Conservation (phyloP, 441 rosid genomes). For the Erodium texanum region DNA sequence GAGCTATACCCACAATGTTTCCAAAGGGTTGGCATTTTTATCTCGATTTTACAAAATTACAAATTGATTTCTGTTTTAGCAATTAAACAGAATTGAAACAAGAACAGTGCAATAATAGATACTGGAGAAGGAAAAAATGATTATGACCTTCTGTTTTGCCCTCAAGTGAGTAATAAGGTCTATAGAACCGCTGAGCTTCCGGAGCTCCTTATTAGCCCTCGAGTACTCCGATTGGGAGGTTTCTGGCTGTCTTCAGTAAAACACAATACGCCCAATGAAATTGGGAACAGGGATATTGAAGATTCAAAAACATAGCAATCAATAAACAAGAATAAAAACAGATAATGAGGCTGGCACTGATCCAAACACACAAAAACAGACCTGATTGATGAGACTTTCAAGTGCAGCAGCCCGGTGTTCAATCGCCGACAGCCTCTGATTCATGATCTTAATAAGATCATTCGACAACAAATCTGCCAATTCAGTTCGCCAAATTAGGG, state of each 20-base stretch:
- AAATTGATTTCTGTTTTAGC: no score
- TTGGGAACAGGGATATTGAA: neutral
- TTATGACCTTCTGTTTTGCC: conserved; percentile 57
- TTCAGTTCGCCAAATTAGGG: neutral
- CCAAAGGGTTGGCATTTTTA: no score
- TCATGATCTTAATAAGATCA: conserved; percentile 70
- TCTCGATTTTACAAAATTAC: no score
- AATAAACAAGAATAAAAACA: neutral
- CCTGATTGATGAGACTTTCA: conserved; percentile 59
- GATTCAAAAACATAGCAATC: neutral
- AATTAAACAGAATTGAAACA: no score
- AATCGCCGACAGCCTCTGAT: conserved; percentile 52
- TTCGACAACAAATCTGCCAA: conserved; percentile 51
- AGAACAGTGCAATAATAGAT: no score
- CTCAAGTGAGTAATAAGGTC: conserved; percentile 60
- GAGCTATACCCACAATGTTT: no score
- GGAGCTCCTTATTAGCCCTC: conserved; percentile 75
- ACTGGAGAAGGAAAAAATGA: no score
- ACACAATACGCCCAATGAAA: conserved; percentile 14
- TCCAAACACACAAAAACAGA: conserved; percentile 14
- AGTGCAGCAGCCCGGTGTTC: conserved; percentile 52
- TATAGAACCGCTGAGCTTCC: conserved; percentile 59
- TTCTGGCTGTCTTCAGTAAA: conserved; percentile 82
- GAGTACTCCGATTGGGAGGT: conserved; percentile 61
- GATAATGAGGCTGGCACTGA: neutral